A percentile compares a stretch with the other conserved stretches of the same genome.
These are phyloP conservation scores for Solanum virginianum DNA, from an alignment of 257 asterid species.

Conservation along the genomic window DNA sequence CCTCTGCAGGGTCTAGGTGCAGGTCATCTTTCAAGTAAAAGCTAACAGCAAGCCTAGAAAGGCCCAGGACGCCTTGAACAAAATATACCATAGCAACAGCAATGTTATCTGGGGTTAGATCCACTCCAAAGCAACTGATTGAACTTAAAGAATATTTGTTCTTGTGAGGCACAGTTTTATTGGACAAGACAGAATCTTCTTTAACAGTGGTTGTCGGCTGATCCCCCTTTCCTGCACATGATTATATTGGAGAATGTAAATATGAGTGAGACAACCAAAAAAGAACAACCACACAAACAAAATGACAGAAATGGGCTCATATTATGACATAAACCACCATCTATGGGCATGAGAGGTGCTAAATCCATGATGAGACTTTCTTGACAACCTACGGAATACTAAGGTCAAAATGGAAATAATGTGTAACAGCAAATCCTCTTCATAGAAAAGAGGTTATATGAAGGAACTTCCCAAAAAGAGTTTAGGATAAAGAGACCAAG, in stretches of 20 bases:
- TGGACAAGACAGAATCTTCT: constrained; percentile 33
- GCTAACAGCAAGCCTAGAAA: constrained; percentile 85
- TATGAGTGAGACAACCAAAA: neutral
- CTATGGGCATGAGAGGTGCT: neutral
- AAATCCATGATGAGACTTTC: neutral
- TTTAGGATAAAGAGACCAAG: neutral
- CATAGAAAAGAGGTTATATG: neutral
- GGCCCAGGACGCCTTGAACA: constrained; percentile 97
- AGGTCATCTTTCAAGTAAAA: constrained; percentile 97
- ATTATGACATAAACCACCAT: neutral
- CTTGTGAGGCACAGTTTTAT: constrained; percentile 34
- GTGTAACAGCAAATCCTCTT: neutral
- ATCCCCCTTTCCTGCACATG: constrained; percentile 50
- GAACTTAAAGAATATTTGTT: constrained; percentile 44
- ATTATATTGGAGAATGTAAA: constrained; percentile 2
- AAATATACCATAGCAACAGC: constrained; percentile 99
- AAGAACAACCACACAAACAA: neutral
- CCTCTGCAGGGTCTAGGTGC: constrained; percentile 98
- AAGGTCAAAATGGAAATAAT: neutral
- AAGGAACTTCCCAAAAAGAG: neutral
- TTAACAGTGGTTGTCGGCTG: constrained; percentile 22
- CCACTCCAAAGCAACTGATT: constrained; percentile 65
- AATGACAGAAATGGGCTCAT: neutral
- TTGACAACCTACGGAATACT: neutral
- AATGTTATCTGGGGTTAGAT: constrained; percentile 76